Percentiles rank a stretch among this genome's conserved stretches.
phyloP scores from a whole-genome alignment of 257 asterid species.

The Avicennia marina region DNA sequence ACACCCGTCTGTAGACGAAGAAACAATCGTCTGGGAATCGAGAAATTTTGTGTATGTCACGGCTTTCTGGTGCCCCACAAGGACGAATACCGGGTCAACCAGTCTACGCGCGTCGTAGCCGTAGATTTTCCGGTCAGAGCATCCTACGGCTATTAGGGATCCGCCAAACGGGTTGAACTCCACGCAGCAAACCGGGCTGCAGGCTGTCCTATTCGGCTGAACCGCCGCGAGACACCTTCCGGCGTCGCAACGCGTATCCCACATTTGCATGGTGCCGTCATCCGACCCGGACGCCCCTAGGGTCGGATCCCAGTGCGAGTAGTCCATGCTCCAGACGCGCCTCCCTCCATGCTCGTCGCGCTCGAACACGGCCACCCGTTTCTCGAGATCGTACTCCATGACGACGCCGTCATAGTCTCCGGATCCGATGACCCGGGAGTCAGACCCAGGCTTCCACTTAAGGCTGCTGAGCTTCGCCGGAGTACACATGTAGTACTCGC shows the following conservation, averaged over 20 bases:
- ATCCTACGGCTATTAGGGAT: constrained; percentile 46
- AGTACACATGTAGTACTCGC: constrained; percentile 65
- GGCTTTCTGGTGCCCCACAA: constrained; percentile 66
- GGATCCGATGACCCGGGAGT: constrained; percentile 61
- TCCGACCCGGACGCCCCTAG: constrained; percentile 91
- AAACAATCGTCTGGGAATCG: constrained; percentile 40
- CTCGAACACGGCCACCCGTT: constrained; percentile 68
- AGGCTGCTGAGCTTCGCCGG: constrained; percentile 89
- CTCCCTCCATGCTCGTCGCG: constrained; percentile 94
- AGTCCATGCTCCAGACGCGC: constrained; percentile 89
- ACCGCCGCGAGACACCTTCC: no score
- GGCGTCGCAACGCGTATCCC: constrained; percentile 81
- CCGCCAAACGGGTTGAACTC: constrained; percentile 73
- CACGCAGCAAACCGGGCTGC: constrained; percentile 69
- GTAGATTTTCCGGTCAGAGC: constrained; percentile 61
- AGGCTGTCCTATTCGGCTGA: constrained; percentile 34
- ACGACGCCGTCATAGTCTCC: constrained; percentile 90
- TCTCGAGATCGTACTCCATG: constrained; percentile 78
- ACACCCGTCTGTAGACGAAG: constrained; percentile 68
- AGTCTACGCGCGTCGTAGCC: constrained; percentile 52
- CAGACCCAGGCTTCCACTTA: constrained; percentile 77
- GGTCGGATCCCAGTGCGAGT: constrained; percentile 44
- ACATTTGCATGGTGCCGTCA: constrained; percentile 87
- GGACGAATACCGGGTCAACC: constrained; percentile 42
- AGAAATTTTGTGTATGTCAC: constrained; percentile 57